Percentiles rank a stretch among this genome's conserved stretches.
phyloP scores from a whole-genome alignment of 2,329 filamentous ascomycete genomes.

The Trichoderma gracile region DNA sequence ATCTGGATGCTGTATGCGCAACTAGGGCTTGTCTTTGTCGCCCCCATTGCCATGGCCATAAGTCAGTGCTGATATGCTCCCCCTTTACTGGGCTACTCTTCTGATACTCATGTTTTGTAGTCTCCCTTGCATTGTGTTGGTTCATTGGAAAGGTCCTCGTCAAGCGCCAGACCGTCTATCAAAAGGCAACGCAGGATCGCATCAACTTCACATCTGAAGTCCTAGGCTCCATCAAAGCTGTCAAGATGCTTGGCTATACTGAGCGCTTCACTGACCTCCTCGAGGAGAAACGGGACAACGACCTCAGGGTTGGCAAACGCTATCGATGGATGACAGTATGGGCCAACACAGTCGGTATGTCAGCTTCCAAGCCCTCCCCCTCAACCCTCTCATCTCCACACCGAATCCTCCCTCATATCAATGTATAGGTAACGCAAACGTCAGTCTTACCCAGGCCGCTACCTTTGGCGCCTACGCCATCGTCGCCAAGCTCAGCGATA shows the following conservation, averaged over 20 bases:
- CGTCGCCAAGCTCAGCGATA: slow-evolving; percentile 32
- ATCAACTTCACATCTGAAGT: slow-evolving; percentile 40
- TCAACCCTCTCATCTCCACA: neutral
- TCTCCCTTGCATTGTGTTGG: slow-evolving; percentile 30
- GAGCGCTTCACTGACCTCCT: slow-evolving; percentile 34
- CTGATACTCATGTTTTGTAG: slow-evolving; percentile 25
- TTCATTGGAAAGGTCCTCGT: slow-evolving; percentile 34
- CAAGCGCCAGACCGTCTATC: slow-evolving; percentile 35
- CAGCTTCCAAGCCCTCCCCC: too few species aligned
- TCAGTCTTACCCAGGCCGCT: slow-evolving; percentile 34
- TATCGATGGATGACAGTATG: slow-evolving; percentile 34
- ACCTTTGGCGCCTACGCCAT: slow-evolving; percentile 38
- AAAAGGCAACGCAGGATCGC: slow-evolving; percentile 38
- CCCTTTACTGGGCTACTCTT: neutral
- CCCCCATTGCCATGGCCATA: slow-evolving; percentile 37
- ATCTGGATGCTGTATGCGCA: slow-evolving; percentile 38
- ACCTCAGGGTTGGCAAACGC: slow-evolving; percentile 33
- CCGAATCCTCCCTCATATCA: neutral
- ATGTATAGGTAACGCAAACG: slow-evolving; percentile 33
- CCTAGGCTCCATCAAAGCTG: slow-evolving; percentile 37
- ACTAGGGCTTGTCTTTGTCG: slow-evolving; percentile 39
- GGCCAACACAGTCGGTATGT: slow-evolving; percentile 35
- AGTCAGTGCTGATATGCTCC: slow-evolving; percentile 30
- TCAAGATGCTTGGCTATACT: slow-evolving; percentile 40
- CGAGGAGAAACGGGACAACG: slow-evolving; percentile 32